Conservation (phyloP, 495 filamentous ascomycete species). For the Aeminium ludgeri region DNA sequence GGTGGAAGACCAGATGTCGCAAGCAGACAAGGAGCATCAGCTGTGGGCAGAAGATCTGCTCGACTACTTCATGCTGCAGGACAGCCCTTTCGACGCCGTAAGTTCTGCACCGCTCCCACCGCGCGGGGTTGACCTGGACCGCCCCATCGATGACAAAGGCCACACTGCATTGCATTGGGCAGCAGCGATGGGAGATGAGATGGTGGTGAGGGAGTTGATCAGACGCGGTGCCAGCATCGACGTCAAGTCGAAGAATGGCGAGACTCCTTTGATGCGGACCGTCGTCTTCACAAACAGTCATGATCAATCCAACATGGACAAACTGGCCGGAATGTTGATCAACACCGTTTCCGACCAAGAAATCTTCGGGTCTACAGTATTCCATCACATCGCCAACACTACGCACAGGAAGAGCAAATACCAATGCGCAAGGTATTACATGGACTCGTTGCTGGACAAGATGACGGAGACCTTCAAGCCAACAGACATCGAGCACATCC, state of each 20-base stretch:
- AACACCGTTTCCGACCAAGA: conserved; percentile 61
- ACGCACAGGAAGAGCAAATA: conserved; percentile 64
- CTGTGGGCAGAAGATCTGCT: conserved; percentile 80
- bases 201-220: conserved; percentile 72
- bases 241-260: conserved; percentile 56
- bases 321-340: conserved; percentile 60
- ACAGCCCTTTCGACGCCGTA: conserved; percentile 44
- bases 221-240: conserved; percentile 53
- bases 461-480: conserved; percentile 49
- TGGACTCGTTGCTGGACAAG: conserved; percentile 77
- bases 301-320: conserved; percentile 71
- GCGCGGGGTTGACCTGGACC: conserved; percentile 66
- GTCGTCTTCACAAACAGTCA: conserved; percentile 93
- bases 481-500: conserved; percentile 47
- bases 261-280: conserved; percentile 87
- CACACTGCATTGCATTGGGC: conserved; percentile 94
- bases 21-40: conserved; percentile 65
- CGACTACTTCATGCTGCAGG: conserved; percentile 82
- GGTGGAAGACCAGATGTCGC: conserved; percentile 39
- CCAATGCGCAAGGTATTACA: conserved; percentile 75
- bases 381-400: conserved; percentile 81
- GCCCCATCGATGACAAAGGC: conserved; percentile 70
- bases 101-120: conserved; percentile 61
- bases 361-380: conserved; percentile 55
- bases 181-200: conserved; percentile 90